Base-by-base conservation (phyloP, 2,329 filamentous ascomycete genomes). In the Colletotrichum magnum region DNA sequence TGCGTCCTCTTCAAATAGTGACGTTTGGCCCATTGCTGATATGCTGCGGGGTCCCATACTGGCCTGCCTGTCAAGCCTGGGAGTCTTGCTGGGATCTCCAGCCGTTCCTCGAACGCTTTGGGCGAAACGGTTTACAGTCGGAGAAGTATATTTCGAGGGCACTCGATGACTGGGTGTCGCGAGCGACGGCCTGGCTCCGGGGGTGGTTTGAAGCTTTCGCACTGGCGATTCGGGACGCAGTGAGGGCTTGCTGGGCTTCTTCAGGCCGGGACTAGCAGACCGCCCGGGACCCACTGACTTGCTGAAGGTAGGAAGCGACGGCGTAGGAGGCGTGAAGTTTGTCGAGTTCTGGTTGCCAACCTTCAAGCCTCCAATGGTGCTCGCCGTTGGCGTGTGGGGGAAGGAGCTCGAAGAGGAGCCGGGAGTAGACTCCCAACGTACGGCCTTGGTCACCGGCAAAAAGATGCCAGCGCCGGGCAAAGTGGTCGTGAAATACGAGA, bases 141-240 rank as follows among this genome's bases (percentile, higher is more conserved):
- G 92, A 80, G 85, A 92, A 71, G 86, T 88, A 79, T 89, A 90
- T 70, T 91, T 85, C 36, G 90, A 83, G 13, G 89, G 86, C 9
- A 76, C 74, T 70, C 83, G 85, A 16, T 61, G 60, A 18, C 74
- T 85, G 2, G 91, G 86, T 58, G 89, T 84, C 57, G 88, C 79
- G 51, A 91, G 83, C 6, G 89, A 88, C 1, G 89, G 86, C 45
- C 89, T 84, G 7, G 86, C 84, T 52, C 79, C 89, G 28, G 88
- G 89, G 10, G 86, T 91, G 79, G 90, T 88, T 65, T 90, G 90
- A 54, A 89, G 81, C 74, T 89, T 92, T 73, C 93, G 90, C 43
- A 93, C 85, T 4, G 95, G 96, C 2, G 95, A 98, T 72, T 97
- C 95, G 5, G 96, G 93, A 36, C 95, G 92, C n/a, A 97, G 84